Evolutionary conservation across 257 asterid genomes (phyloP).

Genomic region (Rhazya stricta): DNA sequence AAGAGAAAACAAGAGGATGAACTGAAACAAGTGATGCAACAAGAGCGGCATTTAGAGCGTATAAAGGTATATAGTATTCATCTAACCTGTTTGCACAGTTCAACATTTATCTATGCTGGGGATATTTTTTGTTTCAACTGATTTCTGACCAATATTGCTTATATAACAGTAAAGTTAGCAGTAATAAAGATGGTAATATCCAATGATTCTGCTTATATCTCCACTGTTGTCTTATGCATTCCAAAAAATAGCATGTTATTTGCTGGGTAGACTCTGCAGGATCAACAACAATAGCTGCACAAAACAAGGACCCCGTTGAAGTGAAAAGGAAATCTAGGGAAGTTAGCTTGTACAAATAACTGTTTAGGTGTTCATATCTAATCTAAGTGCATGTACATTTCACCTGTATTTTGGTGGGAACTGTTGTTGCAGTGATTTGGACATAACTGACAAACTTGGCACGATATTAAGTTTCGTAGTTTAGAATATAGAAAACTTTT

Average conservation of each 20-base stretch:
- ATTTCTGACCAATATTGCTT: background rate
- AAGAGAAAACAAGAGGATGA: slow-evolving; percentile 96
- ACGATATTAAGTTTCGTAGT: background rate
- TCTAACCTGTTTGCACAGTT: background rate
- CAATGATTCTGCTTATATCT: background rate
- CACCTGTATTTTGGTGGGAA: background rate
- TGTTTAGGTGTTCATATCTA: background rate
- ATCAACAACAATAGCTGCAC: no score
- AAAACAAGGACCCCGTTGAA: background rate
- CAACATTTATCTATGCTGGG: background rate
- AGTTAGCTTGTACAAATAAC: background rate
- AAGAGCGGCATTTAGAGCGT: slow-evolving; percentile 82
- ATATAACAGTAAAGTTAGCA: background rate
- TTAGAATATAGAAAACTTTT: background rate
- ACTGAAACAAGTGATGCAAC: slow-evolving; percentile 83
- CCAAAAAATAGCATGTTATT: background rate
- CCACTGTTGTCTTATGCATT: background rate
- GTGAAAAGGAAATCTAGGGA: background rate
- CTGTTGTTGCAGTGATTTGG: background rate
- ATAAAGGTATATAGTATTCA: slow-evolving; percentile 51
- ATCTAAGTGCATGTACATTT: background rate
- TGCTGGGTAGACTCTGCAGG: no score
- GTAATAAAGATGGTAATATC: background rate
- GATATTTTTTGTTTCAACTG: background rate
- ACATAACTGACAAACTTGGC: background rate